These are phyloP conservation scores for Penicillium simplicissimum DNA, from an alignment of 495 filamentous ascomycete species.

Conservation along the genomic window DNA sequence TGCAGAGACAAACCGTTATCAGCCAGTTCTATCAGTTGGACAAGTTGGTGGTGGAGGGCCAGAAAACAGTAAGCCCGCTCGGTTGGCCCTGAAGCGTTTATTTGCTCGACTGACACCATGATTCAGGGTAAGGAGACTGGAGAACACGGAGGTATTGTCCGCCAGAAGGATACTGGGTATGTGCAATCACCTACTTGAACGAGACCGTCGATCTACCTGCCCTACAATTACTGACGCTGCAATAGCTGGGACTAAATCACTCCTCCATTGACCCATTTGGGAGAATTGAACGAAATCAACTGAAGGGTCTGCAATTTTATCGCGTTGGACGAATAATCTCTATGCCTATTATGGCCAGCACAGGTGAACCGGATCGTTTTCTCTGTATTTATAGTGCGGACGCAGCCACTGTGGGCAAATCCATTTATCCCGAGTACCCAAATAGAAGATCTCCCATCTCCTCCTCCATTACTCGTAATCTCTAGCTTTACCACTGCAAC, in stretches of 20 bases:
- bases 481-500: background rate
- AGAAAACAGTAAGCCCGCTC: slow-evolving; percentile 53
- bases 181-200: background rate
- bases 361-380: slow-evolving; percentile 16
- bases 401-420: slow-evolving; percentile 15
- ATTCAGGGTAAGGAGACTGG: slow-evolving; percentile 74
- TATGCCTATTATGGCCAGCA: slow-evolving; percentile 5
- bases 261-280: background rate
- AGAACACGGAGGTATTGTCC: slow-evolving; percentile 64
- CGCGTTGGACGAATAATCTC: slow-evolving; percentile 14
- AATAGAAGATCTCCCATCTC: slow-evolving; percentile 13
- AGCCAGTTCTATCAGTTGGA: slow-evolving; percentile 95
- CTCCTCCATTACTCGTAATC: background rate
- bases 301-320: slow-evolving; percentile 11
- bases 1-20: slow-evolving; percentile 88
- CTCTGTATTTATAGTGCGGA: slow-evolving; percentile 33
- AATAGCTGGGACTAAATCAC: slow-evolving; percentile 50
- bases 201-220: too few species aligned
- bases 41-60: slow-evolving; percentile 89
- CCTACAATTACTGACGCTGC: slow-evolving; percentile 10
- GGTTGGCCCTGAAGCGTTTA: background rate
- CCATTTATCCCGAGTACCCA: slow-evolving; percentile 14
- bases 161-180: slow-evolving; percentile 83
- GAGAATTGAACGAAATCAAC: background rate
- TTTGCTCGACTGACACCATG: slow-evolving; percentile 5